Conservation (phyloP, 1,139 yeast species). For the Candida anutae region DNA sequence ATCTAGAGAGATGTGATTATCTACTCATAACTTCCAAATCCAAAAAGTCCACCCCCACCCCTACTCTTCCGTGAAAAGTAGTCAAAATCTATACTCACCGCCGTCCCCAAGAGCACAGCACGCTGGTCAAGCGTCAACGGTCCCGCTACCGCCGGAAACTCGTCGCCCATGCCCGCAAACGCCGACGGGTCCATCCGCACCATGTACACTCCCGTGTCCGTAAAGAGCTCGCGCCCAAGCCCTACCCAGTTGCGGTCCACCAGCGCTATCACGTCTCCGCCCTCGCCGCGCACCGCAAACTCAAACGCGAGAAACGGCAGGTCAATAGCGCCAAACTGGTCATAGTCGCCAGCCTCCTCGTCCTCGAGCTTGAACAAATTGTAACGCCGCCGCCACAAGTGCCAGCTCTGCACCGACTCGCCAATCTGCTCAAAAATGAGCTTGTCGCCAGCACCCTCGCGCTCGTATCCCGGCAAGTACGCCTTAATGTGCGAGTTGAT, state of each 20-base stretch:
- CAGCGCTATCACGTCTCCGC: constrained; percentile 56
- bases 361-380: constrained; percentile 59
- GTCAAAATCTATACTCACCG: constrained; percentile 89
- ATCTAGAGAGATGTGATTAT: too few relatives aligned
- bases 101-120: constrained; percentile 78
- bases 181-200: constrained; percentile 73
- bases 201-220: constrained; percentile 90
- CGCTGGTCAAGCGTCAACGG: constrained; percentile 69
- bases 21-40: constrained; percentile 19
- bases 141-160: constrained; percentile 34
- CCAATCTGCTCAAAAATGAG: constrained; percentile 54
- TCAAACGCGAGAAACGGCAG: constrained; percentile 82
- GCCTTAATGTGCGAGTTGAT: constrained; percentile 85
- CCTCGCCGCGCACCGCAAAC: constrained; percentile 63
- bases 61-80: constrained; percentile 86
- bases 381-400: constrained; percentile 82
- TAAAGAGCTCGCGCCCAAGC: constrained; percentile 80
- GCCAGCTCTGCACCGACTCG: constrained; percentile 90
- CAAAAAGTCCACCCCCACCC: constrained; percentile 35
- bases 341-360: constrained; percentile 38
- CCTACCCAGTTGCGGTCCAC: constrained; percentile 96
- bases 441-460: constrained; percentile 22
- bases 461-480: constrained; percentile 49
- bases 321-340: constrained; percentile 79
- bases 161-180: constrained; percentile 40